These are phyloP conservation scores for Boletus sp. DNA, from an alignment of 1,284 basidiomycete species.

Conservation along the genomic window DNA sequence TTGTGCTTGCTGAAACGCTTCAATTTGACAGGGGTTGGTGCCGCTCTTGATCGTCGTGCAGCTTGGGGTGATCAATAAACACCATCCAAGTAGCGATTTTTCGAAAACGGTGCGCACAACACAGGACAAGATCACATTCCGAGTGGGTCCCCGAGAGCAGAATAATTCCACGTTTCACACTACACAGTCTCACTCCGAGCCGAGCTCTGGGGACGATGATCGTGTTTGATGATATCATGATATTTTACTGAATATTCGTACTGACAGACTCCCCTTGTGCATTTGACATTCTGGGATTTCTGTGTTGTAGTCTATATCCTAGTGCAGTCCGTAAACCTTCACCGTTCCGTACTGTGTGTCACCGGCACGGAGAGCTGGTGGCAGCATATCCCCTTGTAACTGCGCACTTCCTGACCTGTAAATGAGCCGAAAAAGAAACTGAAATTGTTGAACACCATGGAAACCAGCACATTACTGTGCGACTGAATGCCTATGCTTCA, in stretches of 20 bases:
- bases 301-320: background rate
- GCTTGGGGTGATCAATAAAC: background rate
- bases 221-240: background rate
- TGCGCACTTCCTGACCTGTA: too few species aligned
- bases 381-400: too few species aligned
- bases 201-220: background rate
- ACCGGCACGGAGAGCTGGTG: background rate
- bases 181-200: background rate
- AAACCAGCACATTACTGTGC: too few species aligned
- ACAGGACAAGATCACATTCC: background rate
- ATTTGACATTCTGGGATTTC: background rate
- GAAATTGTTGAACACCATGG: too few species aligned
- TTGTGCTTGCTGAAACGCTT: background rate
- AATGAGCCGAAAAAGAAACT: too few species aligned
- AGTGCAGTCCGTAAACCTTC: background rate
- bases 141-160: background rate
- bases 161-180: background rate
- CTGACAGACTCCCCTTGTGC: too few species aligned
- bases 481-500: too few species aligned
- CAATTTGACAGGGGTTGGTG: background rate
- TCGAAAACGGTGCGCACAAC: too few species aligned
- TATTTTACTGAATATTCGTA: too few species aligned
- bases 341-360: too few species aligned
- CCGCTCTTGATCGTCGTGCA: slow-evolving; percentile 3
- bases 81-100: background rate